Base-by-base conservation (phyloP, 1,284 basidiomycete genomes). In the Hemileia vastatrix region DNA sequence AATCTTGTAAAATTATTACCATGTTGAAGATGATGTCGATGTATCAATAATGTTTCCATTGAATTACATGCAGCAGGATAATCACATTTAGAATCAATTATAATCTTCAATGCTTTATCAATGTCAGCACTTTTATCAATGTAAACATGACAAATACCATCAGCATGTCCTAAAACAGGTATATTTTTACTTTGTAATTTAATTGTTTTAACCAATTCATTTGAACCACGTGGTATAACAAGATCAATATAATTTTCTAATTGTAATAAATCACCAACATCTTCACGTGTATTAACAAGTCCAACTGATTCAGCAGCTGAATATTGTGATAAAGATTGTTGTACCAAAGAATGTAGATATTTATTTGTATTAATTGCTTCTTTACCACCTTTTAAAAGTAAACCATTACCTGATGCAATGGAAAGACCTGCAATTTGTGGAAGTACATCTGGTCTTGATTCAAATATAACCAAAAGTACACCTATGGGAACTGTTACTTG, bases 121-220 rank as follows among this genome's bases (percentile, higher is more conserved):
- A 80, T 70, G 68, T 87, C 82, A 0, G 93, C 94, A 33, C 81
- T 81, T 67, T 87, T 83, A 76, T 98, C 94, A 2, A 98, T 77
- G 76, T 86, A 97, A 1, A 93, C 84, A 4, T 85, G 82, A 76
- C 94, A 98, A 5, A 97, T 78, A 0, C 94, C 94, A 75, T 98
- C 94, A 2, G 94, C 94, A 73, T 98, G 94, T 1, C 94, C 94
- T 92, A 98, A 97, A 51, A 98, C 95, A 1, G 94, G 87, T 67
- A 98, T 97, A n/a, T n/a, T n/a, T 60, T 87, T 81, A 0, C 93
- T 95, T 66, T 81, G 84, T 65, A 89, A 86, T 76, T 97, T 90
- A 64, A 98, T 96, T 73, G 80, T 86, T 65, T 80, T 81, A 11
- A 98, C 94, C 19, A 98, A 83, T 70, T 83, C 84, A 71, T 94